Evolutionary conservation across 345 rosid species (phyloP).

Genomic region (Salix koriyanagi): DNA sequence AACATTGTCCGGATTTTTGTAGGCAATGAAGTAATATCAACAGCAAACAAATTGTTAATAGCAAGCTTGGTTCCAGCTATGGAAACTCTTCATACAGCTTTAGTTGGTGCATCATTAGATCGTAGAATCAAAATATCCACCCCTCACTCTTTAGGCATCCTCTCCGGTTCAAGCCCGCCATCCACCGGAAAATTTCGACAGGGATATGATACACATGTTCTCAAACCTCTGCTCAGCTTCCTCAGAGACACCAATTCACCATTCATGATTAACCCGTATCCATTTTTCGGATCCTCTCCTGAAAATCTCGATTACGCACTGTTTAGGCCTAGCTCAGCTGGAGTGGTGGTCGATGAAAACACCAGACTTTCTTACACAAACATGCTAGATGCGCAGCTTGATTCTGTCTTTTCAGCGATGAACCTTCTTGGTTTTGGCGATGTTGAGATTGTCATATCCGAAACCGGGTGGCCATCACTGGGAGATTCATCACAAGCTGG

Average conservation of each 20-base stretch:
- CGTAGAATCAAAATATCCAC: slow-evolving; percentile 66
- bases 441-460: slow-evolving; percentile 72
- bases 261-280: slow-evolving; percentile 80
- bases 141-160: slow-evolving; percentile 73
- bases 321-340: slow-evolving; percentile 53
- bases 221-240: slow-evolving; percentile 75
- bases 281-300: slow-evolving; percentile 60
- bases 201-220: slow-evolving; percentile 59
- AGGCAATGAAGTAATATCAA: slow-evolving; percentile 76
- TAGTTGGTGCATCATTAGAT: slow-evolving; percentile 53
- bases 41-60: slow-evolving; percentile 41
- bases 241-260: slow-evolving; percentile 56
- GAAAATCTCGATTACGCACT: slow-evolving; percentile 75
- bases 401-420: slow-evolving; percentile 78
- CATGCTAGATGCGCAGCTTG: slow-evolving; percentile 90
- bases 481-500: slow-evolving; percentile 65
- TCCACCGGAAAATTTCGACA: slow-evolving; percentile 58
- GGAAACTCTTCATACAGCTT: slow-evolving; percentile 67
- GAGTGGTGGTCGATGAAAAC: slow-evolving; percentile 43
- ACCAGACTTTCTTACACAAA: slow-evolving; percentile 55
- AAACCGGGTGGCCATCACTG: slow-evolving; percentile 85
- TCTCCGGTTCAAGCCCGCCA: slow-evolving; percentile 65
- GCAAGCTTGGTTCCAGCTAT: slow-evolving; percentile 61
- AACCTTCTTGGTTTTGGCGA: slow-evolving; percentile 57
- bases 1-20: slow-evolving; percentile 68